phyloP scores from a whole-genome alignment of 2,329 filamentous ascomycete species.

The Huntiella moniliformis region DNA sequence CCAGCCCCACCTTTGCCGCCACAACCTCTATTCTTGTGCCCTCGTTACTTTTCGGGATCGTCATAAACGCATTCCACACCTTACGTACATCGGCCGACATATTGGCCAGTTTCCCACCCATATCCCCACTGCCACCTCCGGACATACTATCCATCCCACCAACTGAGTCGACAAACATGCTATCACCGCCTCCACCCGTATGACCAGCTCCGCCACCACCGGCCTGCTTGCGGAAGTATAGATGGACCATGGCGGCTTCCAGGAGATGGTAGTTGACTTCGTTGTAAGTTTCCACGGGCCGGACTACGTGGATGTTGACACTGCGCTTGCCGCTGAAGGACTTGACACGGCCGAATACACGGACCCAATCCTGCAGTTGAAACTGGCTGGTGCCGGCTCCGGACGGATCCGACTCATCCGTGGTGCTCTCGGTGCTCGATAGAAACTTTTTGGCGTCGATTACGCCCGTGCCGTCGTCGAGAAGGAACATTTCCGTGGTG shows the following conservation, averaged over 20 bases:
- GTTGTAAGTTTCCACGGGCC: constrained; percentile 67
- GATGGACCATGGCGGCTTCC: constrained; percentile 73
- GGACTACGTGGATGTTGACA: constrained; percentile 62
- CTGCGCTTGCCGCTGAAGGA: constrained; percentile 68
- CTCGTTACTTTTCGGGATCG: constrained; percentile 54
- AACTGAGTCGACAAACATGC: constrained; percentile 34
- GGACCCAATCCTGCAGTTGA: constrained; percentile 59
- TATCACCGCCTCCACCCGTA: constrained; percentile 23
- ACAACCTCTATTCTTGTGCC: constrained; percentile 70
- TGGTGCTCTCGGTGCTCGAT: constrained; percentile 18
- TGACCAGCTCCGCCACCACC: constrained; percentile 17
- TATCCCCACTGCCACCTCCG: constrained; percentile 12
- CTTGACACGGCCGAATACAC: constrained; percentile 72
- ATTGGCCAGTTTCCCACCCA: constrained; percentile 21
- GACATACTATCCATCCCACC: constrained; percentile 24
- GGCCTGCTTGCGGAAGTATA: constrained; percentile 60
- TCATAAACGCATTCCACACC: constrained; percentile 53
- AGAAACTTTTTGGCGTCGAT: constrained; percentile 70
- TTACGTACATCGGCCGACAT: constrained; percentile 42
- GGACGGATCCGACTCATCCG: constrained; percentile 18
- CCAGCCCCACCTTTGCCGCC: constrained; percentile 43
- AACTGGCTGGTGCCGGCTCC: constrained; percentile 29
- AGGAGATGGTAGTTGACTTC: constrained; percentile 86
- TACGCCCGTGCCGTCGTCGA: constrained; percentile 86
- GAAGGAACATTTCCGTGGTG: constrained; percentile 78